These are phyloP conservation scores for Erodium texanum DNA, from an alignment of 441 rosid species.

Conservation along the genomic window DNA sequence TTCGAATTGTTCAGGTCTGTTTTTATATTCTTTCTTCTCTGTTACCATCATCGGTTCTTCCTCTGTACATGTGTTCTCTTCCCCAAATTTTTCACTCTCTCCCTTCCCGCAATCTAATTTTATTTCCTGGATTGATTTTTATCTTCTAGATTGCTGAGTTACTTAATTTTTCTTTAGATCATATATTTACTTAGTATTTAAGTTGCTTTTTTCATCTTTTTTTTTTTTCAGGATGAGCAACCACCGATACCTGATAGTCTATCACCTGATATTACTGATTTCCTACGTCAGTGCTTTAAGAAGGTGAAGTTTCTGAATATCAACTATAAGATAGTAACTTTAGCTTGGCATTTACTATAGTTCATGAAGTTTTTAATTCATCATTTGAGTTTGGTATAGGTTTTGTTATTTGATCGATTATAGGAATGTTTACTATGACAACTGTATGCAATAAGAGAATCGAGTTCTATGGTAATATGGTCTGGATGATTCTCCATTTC, in stretches of 20 bases:
- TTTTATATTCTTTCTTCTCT: constrained; percentile 9
- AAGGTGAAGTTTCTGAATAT: constrained; percentile 46
- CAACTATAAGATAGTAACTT: not conserved
- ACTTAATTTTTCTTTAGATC: not conserved
- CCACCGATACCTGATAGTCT: constrained; percentile 98
- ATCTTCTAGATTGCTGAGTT: constrained; percentile 6
- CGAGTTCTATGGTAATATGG: constrained; percentile 3
- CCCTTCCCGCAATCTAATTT: not conserved
- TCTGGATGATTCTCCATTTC: constrained; percentile 15
- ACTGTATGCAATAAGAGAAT: not conserved
- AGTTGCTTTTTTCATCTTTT: not conserved
- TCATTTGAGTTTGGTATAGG: not conserved
- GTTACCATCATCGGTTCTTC: constrained; percentile 13
- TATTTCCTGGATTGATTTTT: constrained; percentile 9
- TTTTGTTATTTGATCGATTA: not conserved
- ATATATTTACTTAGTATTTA: not conserved
- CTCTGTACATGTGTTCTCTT: constrained; percentile 8
- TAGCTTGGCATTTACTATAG: not conserved
- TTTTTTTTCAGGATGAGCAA: constrained; percentile 58
- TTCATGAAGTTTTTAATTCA: not conserved
- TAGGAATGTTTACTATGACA: constrained; percentile 1
- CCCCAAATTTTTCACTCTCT: not conserved
- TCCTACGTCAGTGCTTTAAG: constrained; percentile 86
- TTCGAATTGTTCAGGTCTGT: constrained; percentile 94
- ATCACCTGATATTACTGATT: constrained; percentile 90